Percentiles rank a stretch among this genome's conserved stretches.
These are phyloP conservation scores for Daldinia vernicosa DNA, from an alignment of 495 filamentous ascomycete species.

Conservation along the genomic window DNA sequence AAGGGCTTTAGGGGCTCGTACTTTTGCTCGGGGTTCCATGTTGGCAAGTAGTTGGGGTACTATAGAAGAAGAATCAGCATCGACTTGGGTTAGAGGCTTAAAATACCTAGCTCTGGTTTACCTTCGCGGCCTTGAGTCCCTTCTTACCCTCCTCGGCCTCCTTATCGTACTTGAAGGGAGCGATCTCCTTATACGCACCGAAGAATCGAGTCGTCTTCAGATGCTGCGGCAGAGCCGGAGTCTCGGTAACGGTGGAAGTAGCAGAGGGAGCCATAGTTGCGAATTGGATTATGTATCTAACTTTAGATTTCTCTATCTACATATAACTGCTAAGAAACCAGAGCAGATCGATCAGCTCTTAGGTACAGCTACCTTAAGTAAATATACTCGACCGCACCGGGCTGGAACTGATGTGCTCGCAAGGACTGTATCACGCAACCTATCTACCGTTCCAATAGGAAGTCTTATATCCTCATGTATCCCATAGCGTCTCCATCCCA, in stretches of 20 bases:
- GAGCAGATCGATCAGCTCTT: background rate
- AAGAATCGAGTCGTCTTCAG: slow-evolving; percentile 52
- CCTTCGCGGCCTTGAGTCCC: slow-evolving; percentile 56
- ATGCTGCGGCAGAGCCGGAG: slow-evolving; percentile 47
- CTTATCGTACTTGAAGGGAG: slow-evolving; percentile 60
- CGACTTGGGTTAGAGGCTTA: background rate
- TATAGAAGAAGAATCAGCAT: slow-evolving; percentile 7
- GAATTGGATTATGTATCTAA: background rate
- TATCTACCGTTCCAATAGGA: slow-evolving; percentile 44
- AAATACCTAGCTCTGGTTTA: slow-evolving; percentile 18
- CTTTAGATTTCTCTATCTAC: slow-evolving; percentile 2
- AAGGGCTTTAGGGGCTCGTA: slow-evolving; percentile 75
- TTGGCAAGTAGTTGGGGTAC: slow-evolving; percentile 82
- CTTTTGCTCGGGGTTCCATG: slow-evolving; percentile 69
- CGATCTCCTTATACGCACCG: slow-evolving; percentile 71
- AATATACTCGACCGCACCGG: slow-evolving; percentile 13
- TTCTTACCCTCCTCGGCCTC: slow-evolving; percentile 58
- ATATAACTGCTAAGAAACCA: background rate
- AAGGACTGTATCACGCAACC: slow-evolving; percentile 44
- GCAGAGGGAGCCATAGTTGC: slow-evolving; percentile 64
- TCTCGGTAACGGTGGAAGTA: slow-evolving; percentile 56
- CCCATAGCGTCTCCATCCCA: slow-evolving; percentile 12
- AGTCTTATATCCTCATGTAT: slow-evolving; percentile 1
- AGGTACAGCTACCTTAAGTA: slow-evolving; percentile 11
- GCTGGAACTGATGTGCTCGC: slow-evolving; percentile 45